Conservation (phyloP, 495 filamentous ascomycete genomes). For the Penicillium silybi region DNA sequence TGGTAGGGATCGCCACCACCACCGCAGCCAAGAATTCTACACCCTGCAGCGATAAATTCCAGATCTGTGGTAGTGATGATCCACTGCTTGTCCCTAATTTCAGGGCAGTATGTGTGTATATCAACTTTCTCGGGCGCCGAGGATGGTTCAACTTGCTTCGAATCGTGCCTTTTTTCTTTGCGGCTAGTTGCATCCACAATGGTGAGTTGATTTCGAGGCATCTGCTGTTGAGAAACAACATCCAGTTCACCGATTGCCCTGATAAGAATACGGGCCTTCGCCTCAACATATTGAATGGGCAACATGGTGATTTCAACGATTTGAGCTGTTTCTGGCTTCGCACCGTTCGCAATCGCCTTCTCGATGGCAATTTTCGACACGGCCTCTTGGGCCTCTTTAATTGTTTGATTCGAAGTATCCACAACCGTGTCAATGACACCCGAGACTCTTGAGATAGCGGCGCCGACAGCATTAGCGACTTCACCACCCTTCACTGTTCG, state of each 20-base stretch:
- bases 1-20: conserved; percentile 44
- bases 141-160: not conserved
- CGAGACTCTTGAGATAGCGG: conserved; percentile 33
- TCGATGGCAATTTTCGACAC: conserved; percentile 34
- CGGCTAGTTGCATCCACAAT: not conserved
- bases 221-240: not conserved
- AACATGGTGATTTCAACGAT: conserved; percentile 32
- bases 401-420: conserved; percentile 32
- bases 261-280: conserved; percentile 6
- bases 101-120: not conserved
- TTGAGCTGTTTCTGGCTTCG: conserved; percentile 22
- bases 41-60: conserved; percentile 53
- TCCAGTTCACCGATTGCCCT: not conserved
- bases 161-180: not conserved
- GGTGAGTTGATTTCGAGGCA: not conserved
- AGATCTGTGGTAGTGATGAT: conserved; percentile 57
- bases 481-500: conserved; percentile 21
- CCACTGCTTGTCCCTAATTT: not conserved
- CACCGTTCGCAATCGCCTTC: conserved; percentile 38
- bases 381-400: conserved; percentile 29
- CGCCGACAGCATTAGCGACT: conserved; percentile 57
- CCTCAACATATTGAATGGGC: conserved; percentile 36
- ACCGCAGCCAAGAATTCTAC: conserved; percentile 59
- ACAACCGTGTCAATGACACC: conserved; percentile 41
- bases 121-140: not conserved